Percentiles rank a stretch among this genome's conserved stretches.
Conservation (phyloP, 2,329 filamentous ascomycete species). For the Alternaria burnsii region DNA sequence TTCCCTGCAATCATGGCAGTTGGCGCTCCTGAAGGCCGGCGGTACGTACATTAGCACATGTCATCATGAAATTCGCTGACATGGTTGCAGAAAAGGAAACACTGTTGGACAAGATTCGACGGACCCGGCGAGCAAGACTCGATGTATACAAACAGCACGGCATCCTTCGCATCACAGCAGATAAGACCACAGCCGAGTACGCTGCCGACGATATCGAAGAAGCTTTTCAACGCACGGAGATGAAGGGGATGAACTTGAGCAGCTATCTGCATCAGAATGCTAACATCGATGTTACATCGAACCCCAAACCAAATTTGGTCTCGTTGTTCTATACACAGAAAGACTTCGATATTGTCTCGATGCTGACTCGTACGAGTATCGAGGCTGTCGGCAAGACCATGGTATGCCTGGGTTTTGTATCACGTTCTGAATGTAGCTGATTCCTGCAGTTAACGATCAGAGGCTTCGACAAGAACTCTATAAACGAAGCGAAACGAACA, state of each 20-base stretch:
- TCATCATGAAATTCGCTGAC: conserved; percentile 10
- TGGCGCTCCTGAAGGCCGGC: conserved; percentile 40
- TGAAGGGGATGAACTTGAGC: conserved; percentile 29
- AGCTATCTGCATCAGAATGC: conserved; percentile 32
- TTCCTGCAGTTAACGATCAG: conserved; percentile 37
- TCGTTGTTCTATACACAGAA: conserved; percentile 23
- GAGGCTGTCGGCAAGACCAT: conserved; percentile 20
- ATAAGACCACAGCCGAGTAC: conserved; percentile 48
- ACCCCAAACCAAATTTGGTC: conserved; percentile 12
- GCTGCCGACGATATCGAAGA: conserved; percentile 46
- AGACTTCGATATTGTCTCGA: conserved; percentile 28
- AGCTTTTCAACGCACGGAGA: conserved; percentile 28
- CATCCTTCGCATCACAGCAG: conserved; percentile 49
- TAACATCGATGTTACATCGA: conserved; percentile 3
- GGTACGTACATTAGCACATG: conserved; percentile 16
- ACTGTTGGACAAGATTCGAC: conserved; percentile 39
- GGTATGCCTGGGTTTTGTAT: conserved; percentile 22
- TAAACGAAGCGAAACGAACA: conserved; percentile 40
- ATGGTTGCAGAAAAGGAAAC: conserved; percentile 25
- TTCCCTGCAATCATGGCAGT: conserved; percentile 45
- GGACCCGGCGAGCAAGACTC: conserved; percentile 40
- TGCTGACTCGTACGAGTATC: conserved; percentile 37
- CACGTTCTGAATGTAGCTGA: conserved; percentile 6
- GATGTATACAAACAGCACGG: conserved; percentile 36
- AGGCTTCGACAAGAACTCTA: conserved; percentile 31